Base-by-base conservation (phyloP, 148 eudicot species). In the Chenopodium album region DNA sequence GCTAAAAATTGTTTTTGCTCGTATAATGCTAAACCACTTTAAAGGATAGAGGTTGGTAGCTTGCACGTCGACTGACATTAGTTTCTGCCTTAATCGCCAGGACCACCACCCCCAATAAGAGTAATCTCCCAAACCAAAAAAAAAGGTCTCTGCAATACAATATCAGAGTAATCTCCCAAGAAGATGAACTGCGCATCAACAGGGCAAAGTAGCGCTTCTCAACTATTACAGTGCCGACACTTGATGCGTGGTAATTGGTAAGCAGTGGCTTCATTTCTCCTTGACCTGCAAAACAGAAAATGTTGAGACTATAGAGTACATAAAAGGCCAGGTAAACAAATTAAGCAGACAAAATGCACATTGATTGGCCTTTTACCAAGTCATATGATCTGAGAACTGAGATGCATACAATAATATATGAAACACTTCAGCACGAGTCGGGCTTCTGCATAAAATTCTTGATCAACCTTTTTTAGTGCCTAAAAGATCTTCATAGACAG, bases 401-500 rank as follows among this genome's bases (percentile, higher is more conserved):
- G 82, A 63, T 60, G 71, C 77, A 74, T 17, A 60, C 17, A 4
- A 50, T 44, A 12, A 50, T 23, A 34, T 22, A 20, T 22, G 68
- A 71, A 28, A 44, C 4, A 52, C 16, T 37, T 17, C 64, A 66
- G 78, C 73, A 81, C 37, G 19, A 4, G 37, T 37, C 48, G 1
- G 41, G 73, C 56, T 32, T 60, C 78, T 50, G 32, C 28, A 64
- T 26, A 20, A 65, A 12, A 47, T 14, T 17, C 37, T 20, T n/a
- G 69, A 50, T 31, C 11, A 67, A 46, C 62, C 31, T 26, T 81
- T 54, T 23, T 46, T 22, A 71, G 32, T 6, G 13, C 16, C 41
- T 28, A 66, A 32, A 34, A 20, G 34, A 29, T 48, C 29, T 54
- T 52, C 59, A n/a, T n/a, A 37, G n/a, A 77, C 87, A 29, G 89